phyloP scores from a whole-genome alignment of 1,284 basidiomycete species.

The Pulchroboletus neoregius region DNA sequence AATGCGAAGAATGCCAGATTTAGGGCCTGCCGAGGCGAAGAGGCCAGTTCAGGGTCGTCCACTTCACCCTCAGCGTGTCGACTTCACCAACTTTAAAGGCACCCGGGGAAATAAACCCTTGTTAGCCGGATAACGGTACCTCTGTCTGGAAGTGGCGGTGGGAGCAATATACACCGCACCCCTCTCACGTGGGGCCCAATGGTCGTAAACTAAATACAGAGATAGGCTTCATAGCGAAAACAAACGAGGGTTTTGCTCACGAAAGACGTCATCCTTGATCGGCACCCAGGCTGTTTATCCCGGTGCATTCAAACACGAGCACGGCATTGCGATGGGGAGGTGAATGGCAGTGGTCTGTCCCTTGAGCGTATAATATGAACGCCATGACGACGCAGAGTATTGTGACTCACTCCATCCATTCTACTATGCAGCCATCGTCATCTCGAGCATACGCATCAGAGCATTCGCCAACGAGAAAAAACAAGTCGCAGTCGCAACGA shows the following conservation, averaged over 20 bases:
- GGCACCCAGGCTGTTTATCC: not conserved
- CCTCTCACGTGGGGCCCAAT: not conserved
- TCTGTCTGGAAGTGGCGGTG: slow-evolving; percentile 8
- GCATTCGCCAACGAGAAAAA: slow-evolving; percentile 16
- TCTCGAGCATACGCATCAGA: not conserved
- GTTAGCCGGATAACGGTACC: not conserved
- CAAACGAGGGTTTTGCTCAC: not conserved
- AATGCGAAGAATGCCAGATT: not conserved
- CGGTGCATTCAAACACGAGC: not conserved
- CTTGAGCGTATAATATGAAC: slow-evolving; percentile 7
- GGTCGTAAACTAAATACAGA: not conserved
- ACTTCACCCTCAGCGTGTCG: not conserved
- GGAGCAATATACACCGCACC: not conserved
- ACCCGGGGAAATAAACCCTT: not conserved
- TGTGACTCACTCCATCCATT: slow-evolving; percentile 5
- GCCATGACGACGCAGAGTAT: not conserved
- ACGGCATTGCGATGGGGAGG: not conserved
- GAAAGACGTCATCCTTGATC: not conserved
- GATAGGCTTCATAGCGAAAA: not conserved
- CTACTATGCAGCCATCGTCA: slow-evolving; percentile 7
- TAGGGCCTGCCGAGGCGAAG: not conserved
- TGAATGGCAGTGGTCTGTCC: not conserved
- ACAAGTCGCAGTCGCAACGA: slow-evolving; percentile 29
- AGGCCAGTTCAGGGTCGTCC: not conserved
- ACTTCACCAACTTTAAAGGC: not conserved